Evolutionary conservation across 345 rosid genomes (phyloP), one percentile per base, ranked within the genome.

Genomic region (Hypericum androsaemum): DNA sequence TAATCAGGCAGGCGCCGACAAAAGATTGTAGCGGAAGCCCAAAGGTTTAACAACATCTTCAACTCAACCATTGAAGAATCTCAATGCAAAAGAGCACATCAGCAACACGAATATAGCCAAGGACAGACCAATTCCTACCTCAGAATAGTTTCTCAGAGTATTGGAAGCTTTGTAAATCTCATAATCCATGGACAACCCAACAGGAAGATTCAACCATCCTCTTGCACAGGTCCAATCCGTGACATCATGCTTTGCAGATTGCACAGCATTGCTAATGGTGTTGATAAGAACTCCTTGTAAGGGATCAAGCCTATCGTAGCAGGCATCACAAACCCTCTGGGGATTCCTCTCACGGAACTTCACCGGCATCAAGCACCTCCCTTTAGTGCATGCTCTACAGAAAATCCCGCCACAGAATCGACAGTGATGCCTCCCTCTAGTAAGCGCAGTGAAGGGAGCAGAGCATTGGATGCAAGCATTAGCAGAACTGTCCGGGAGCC

Each of bases 371-470:
- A 88, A 69, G 62, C 88, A 85, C 79, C 87, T 74, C 37, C 98
- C 98, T 63, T 78, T 83, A 32, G 84, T 73, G 63, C 98, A 92
- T 7, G 58, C 62, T 53, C 94, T 76, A 67, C 98, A 92, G 66
- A 88, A 92, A 32, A 92, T 57, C 41, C 97, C 95, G 50, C 98
- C 98, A 66, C 98, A 92, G 63, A 85, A 83, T 53, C 95, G 84
- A 56, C 98, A 92, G 62, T 92, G 98, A 73, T 92, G 98, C 69
- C 98, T 83, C 5, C 98, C 98, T 51, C 97, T 71, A 0, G 94
- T 80, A 40, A 92, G 11, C 0, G 87, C 90, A 5, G 94, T 88
- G 68, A 92, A 92, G 15, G 85, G 81, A 44, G 81, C 60, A 73
- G 67, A 68, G 41, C 98, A 92, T 58, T 80, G 95, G 97, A 83